phyloP scores from a whole-genome alignment of 1,139 yeast species.

The Scheffersomyces illinoinensis region DNA sequence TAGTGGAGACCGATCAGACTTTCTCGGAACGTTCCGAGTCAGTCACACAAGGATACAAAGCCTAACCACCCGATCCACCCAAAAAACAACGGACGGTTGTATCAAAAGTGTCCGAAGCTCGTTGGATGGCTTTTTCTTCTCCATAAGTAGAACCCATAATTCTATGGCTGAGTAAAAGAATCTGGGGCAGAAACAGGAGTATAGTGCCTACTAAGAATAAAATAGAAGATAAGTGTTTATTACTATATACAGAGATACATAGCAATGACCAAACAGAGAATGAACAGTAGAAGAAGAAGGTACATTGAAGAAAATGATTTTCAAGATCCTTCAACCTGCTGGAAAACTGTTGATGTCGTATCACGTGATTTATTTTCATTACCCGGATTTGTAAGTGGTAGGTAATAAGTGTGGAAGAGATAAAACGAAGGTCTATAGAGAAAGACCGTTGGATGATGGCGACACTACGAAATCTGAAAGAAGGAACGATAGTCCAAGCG shows the following conservation, averaged over 20 bases:
- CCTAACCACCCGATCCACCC: slow-evolving; percentile 44
- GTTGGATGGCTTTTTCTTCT: slow-evolving; percentile 60
- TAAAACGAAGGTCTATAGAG: background rate
- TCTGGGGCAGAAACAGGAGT: slow-evolving; percentile 78
- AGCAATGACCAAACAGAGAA: background rate
- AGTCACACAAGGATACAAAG: slow-evolving; percentile 23
- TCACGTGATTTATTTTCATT: background rate
- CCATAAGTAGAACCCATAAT: slow-evolving; percentile 67
- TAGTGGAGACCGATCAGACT: slow-evolving; percentile 28
- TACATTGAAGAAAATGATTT: background rate
- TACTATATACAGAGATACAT: background rate
- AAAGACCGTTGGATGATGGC: background rate
- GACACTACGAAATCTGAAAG: background rate
- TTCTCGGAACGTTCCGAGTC: slow-evolving; percentile 1
- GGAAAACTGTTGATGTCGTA: slow-evolving; percentile 2
- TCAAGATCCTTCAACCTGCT: background rate
- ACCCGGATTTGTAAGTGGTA: slow-evolving; percentile 7
- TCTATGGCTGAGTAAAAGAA: slow-evolving; percentile 50
- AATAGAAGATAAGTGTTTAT: background rate
- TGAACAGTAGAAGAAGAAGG: background rate
- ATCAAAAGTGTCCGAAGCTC: slow-evolving; percentile 35
- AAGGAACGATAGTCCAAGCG: background rate
- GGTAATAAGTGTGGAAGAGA: background rate
- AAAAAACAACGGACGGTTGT: slow-evolving; percentile 35
- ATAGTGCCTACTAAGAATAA: slow-evolving; percentile 7